These are phyloP conservation scores for Thecamonas trahens DNA, from an alignment of 78 protist genomes.

Conservation along the genomic window DNA sequence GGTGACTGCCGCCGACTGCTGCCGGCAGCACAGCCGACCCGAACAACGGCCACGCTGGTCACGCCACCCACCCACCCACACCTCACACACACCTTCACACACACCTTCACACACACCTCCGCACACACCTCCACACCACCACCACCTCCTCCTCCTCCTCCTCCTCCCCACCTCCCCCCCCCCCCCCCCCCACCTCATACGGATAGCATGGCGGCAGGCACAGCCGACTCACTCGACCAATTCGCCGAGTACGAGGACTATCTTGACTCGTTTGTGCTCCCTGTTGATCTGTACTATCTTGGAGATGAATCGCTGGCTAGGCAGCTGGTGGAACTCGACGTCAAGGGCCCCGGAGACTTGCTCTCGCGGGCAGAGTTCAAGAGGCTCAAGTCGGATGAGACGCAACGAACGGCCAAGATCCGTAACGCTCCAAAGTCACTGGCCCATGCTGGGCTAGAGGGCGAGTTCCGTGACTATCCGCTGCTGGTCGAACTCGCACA, in stretches of 20 bases:
- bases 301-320: slow-evolving; percentile 76
- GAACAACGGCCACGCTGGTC: too few relatives aligned
- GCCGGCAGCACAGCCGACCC: too few relatives aligned
- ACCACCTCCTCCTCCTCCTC: too few relatives aligned
- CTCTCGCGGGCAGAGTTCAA: slow-evolving; percentile 79
- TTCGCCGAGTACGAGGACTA: slow-evolving; percentile 67
- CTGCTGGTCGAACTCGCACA: slow-evolving; percentile 62
- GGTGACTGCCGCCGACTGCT: too few relatives aligned
- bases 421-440: neutral
- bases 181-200: too few relatives aligned
- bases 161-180: too few relatives aligned
- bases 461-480: slow-evolving; percentile 39
- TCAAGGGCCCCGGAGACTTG: neutral
- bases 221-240: too few relatives aligned
- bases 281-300: slow-evolving; percentile 66
- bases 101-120: too few relatives aligned
- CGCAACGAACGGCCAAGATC: neutral
- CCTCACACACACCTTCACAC: too few relatives aligned
- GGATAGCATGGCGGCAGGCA: too few relatives aligned
- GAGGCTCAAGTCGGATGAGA: slow-evolving; percentile 32
- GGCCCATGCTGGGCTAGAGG: slow-evolving; percentile 23
- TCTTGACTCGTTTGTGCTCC: slow-evolving; percentile 57
- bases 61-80: too few relatives aligned
- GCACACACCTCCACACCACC: too few relatives aligned
- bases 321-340: slow-evolving; percentile 78